Evolutionary conservation across 1,284 basidiomycete species (phyloP).

Genomic region (Volvariella surrecta): DNA sequence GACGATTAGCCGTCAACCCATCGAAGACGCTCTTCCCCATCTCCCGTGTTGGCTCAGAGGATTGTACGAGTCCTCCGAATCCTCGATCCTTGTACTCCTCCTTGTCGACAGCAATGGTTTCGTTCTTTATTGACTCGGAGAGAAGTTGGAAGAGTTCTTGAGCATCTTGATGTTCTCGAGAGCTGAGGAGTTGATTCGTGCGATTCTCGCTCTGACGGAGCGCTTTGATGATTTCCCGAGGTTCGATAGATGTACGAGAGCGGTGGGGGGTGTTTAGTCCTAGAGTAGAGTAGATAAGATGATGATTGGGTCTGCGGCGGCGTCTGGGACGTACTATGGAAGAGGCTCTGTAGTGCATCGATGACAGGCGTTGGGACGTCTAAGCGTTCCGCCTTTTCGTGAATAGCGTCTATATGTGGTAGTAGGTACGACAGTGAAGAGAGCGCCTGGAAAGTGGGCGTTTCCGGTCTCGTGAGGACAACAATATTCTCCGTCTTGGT

Average conservation of each 20-base stretch:
- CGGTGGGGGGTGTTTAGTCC: slow-evolving; percentile 67
- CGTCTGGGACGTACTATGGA: slow-evolving; percentile 43
- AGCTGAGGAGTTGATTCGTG: slow-evolving; percentile 63
- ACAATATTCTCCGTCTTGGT: neutral
- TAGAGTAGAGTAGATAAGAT: slow-evolving; percentile 19
- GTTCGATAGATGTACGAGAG: slow-evolving; percentile 54
- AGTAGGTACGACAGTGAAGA: slow-evolving; percentile 76
- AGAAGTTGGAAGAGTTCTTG: slow-evolving; percentile 92
- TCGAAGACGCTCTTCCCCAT: slow-evolving; percentile 67
- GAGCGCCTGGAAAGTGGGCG: slow-evolving; percentile 48
- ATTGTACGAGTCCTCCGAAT: slow-evolving; percentile 40
- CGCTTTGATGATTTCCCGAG: slow-evolving; percentile 62
- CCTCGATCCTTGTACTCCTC: slow-evolving; percentile 63
- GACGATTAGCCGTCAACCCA: slow-evolving; percentile 73
- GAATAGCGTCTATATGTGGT: slow-evolving; percentile 65
- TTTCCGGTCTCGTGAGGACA: slow-evolving; percentile 2
- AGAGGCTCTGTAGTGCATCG: slow-evolving; percentile 63
- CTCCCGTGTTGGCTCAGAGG: slow-evolving; percentile 26
- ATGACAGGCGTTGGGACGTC: slow-evolving; percentile 81
- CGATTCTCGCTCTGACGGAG: slow-evolving; percentile 53
- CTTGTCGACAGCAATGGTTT: slow-evolving; percentile 55
- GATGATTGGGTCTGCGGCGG: slow-evolving; percentile 11
- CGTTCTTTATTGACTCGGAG: slow-evolving; percentile 80
- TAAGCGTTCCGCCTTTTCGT: slow-evolving; percentile 61
- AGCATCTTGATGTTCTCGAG: slow-evolving; percentile 90